These are phyloP conservation scores for Aspergillus campestris DNA, from an alignment of 495 filamentous ascomycete species.

Conservation along the genomic window DNA sequence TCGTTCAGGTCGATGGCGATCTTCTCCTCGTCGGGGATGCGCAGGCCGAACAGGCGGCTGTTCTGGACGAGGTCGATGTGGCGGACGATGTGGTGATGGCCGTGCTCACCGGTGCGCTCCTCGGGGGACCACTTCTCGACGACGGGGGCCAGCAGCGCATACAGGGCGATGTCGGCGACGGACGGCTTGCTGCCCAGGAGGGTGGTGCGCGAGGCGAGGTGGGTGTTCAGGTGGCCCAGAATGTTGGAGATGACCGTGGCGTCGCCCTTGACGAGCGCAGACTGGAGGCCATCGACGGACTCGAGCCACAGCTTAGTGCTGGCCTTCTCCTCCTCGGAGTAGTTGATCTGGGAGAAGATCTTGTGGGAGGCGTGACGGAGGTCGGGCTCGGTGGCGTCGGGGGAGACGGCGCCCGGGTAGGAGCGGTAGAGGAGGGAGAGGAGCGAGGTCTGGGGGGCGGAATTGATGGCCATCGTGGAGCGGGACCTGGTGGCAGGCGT, in stretches of 20 bases:
- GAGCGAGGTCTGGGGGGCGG: constrained; percentile 42
- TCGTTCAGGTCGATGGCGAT: constrained; percentile 70
- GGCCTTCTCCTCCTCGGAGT: constrained; percentile 66
- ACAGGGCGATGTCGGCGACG: constrained; percentile 80
- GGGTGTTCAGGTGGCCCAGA: constrained; percentile 69
- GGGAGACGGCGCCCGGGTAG: constrained; percentile 41
- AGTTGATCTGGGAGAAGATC: constrained; percentile 61
- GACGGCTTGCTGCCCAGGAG: constrained; percentile 85
- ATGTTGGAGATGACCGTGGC: constrained; percentile 42
- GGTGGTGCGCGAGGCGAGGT: constrained; percentile 82
- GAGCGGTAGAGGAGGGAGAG: constrained; percentile 46
- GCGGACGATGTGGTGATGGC: constrained; percentile 85
- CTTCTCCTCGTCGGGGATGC: constrained; percentile 66
- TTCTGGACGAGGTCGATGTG: constrained; percentile 94
- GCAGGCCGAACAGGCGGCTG: constrained; percentile 64
- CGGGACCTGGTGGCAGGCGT: background rate
- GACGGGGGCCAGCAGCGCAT: constrained; percentile 67
- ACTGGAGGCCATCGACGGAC: constrained; percentile 60
- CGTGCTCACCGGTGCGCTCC: constrained; percentile 83
- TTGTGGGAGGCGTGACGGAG: constrained; percentile 40
- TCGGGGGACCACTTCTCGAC: constrained; percentile 77
- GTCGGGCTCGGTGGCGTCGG: constrained; percentile 43
- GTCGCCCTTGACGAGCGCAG: constrained; percentile 47
- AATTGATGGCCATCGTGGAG: constrained; percentile 40
- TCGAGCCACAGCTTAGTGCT: constrained; percentile 85